Conservation (phyloP, 805 yeast species). For the Dipodascus albidus region DNA sequence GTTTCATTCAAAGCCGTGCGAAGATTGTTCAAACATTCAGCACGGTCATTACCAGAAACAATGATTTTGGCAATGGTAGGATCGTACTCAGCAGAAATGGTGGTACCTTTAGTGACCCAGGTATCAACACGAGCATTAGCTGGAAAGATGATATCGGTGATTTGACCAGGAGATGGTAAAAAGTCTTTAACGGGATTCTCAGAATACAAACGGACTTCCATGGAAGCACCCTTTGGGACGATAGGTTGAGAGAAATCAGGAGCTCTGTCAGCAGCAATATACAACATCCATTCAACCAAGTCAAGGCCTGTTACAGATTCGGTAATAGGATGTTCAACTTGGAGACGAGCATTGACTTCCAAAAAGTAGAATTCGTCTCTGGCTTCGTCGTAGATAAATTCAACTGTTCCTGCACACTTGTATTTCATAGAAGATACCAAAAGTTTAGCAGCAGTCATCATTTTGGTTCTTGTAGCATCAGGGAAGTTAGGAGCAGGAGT, state of each 20-base stretch:
- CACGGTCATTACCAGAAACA: constrained; percentile 84
- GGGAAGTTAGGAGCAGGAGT: constrained; percentile 96
- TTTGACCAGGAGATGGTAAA: constrained; percentile 92
- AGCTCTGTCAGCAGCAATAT: constrained; percentile 80
- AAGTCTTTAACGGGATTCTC: constrained; percentile 94
- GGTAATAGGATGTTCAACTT: constrained; percentile 96
- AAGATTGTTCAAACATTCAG: constrained; percentile 69
- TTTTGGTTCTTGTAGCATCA: constrained; percentile 54
- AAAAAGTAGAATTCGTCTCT: constrained; percentile 87
- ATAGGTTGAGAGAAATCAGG: constrained; percentile 60
- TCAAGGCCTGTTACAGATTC: constrained; percentile 92
- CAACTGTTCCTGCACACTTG: constrained; percentile 97
- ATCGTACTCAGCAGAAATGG: constrained; percentile 84
- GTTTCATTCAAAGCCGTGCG: constrained; percentile 79
- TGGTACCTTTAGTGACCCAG: constrained; percentile 87
- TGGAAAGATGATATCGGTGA: constrained; percentile 79
- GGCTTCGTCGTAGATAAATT: constrained; percentile 78
- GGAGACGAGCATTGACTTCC: constrained; percentile 93
- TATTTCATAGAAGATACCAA: constrained; percentile 75
- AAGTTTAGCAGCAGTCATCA: constrained; percentile 78
- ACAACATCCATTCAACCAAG: constrained; percentile 93
- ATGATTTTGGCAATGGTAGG: constrained; percentile 94
- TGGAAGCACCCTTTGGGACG: constrained; percentile 70
- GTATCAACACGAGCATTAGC: constrained; percentile 87
- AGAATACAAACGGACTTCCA: constrained; percentile 95